These are phyloP conservation scores for Cucurbita moschata DNA, from an alignment of 306 rosid genomes.

Conservation along the genomic window DNA sequence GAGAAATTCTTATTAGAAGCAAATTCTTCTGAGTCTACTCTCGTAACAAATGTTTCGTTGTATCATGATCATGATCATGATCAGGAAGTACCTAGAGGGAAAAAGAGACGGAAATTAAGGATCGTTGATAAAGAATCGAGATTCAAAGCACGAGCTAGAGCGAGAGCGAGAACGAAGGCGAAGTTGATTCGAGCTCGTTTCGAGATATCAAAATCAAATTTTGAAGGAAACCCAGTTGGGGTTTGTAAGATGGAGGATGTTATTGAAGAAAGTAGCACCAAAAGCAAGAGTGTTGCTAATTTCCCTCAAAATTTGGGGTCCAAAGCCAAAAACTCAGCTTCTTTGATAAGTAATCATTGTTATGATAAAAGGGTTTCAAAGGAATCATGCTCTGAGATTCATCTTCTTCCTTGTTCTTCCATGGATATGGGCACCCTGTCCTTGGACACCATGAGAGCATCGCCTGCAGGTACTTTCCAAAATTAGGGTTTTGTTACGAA, in stretches of 20 bases:
- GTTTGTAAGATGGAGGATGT: neutral
- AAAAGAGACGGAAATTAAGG: neutral
- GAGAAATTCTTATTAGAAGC: neutral
- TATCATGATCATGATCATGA: too few relatives aligned
- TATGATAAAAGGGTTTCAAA: neutral
- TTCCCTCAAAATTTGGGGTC: neutral
- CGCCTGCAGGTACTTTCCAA: neutral
- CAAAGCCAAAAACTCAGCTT: neutral
- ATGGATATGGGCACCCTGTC: neutral
- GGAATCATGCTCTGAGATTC: neutral
- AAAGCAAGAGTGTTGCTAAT: neutral
- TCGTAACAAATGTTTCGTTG: neutral
- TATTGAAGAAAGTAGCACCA: neutral
- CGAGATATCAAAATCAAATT: neutral
- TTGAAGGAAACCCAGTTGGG: neutral
- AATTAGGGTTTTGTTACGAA: neutral
- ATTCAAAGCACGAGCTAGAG: constrained; percentile 35
- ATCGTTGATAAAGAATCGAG: constrained; percentile 30
- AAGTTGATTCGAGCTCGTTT: constrained; percentile 8
- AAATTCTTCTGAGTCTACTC: neutral
- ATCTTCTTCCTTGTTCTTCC: neutral
- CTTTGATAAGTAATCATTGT: neutral
- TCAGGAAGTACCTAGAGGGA: neutral
- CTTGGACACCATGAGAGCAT: neutral
- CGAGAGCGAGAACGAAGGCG: constrained; percentile 36